These are phyloP conservation scores for Cryptococcus jaspeensis DNA, from an alignment of 1,284 basidiomycete genomes.

Conservation along the genomic window DNA sequence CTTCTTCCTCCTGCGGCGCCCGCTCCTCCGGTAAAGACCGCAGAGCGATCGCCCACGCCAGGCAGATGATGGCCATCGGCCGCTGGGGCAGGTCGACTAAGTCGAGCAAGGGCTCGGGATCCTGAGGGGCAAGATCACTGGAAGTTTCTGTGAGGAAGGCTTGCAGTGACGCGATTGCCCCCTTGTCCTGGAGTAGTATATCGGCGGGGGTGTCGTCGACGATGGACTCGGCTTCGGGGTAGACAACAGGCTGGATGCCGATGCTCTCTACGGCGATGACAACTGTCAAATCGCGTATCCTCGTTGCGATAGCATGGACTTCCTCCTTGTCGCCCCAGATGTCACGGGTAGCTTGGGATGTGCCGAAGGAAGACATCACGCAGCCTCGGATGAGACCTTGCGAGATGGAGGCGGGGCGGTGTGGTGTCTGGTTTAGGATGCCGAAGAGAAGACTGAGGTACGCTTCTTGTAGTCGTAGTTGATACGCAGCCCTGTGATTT, in stretches of 20 bases:
- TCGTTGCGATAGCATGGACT: conserved; percentile 21
- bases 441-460: conserved; percentile 43
- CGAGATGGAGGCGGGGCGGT: conserved; percentile 34
- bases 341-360: conserved; percentile 38
- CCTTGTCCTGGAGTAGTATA: conserved; percentile 32
- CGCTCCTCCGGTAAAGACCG: conserved; percentile 26
- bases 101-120: conserved; percentile 11
- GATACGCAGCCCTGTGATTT: conserved; percentile 34
- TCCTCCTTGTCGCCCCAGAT: conserved; percentile 38
- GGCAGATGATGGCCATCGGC: conserved; percentile 43
- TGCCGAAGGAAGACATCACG: conserved; percentile 41
- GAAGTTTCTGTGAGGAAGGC: conserved; percentile 36
- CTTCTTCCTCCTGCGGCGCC: conserved; percentile 25
- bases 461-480: conserved; percentile 39
- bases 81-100: conserved; percentile 20
- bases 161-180: conserved; percentile 32
- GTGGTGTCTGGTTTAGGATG: conserved; percentile 34
- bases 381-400: conserved; percentile 39
- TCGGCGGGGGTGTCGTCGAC: conserved; percentile 9
- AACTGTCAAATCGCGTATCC: conserved; percentile 40
- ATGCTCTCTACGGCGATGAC: conserved; percentile 40
- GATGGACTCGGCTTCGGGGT: conserved; percentile 14
- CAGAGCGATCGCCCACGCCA: conserved; percentile 46
- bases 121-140: conserved; percentile 21
- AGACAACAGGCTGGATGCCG: conserved; percentile 34